Base-by-base conservation (phyloP, 768 basidiomycete species). In the Lepiota brunneoincarnata region DNA sequence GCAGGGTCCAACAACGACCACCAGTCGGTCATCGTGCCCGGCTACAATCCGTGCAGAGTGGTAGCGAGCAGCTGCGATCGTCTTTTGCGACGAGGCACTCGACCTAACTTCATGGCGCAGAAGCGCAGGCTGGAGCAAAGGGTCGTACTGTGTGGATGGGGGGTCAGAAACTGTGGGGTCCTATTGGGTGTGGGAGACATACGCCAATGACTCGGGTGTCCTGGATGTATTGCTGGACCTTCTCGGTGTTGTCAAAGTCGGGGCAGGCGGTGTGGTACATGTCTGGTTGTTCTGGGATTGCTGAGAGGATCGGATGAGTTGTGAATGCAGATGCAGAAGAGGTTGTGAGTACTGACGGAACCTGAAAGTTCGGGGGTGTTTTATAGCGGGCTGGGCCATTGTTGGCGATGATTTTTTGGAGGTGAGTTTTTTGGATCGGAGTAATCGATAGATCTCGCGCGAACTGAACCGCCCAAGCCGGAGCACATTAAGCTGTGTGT, bases 1-100 rank as follows among this genome's bases (percentile, higher is more conserved):
- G 75, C 96, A 98, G 21, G 96, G 96, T 2, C 96, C 96, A 59
- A 98, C 88, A 63, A 98, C 78, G 64, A 98, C 93, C 39, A 98
- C 76, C 2, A 98, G 59, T 42, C 93, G 84, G 58, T 91, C 87
- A 60, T 95, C 94, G 36, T 84, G 81, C 20, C 94, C 93, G 0
- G 89, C 83, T 28, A 94, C 76, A 60, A 96, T 84, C 54, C 83
- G 77, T 0, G 93, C 90, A 0, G 92, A 81, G 56, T 78, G 77
- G 75, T 83, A 87, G 58, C 96, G 87, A 3, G 93, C 87, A 15
- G 79, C 69, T 2, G 91, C 85, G 68, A 97, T 89, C 17, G 89
- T 93, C 61, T 75, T 79, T 60, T 83, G 81, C 0, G 93, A 88
- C 7, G 70, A 69, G 11, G 76, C 61, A 15, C 86, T 74, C 3